phyloP scores from a whole-genome alignment of 177 flowering plant species.

The Vitis hybrid region DNA sequence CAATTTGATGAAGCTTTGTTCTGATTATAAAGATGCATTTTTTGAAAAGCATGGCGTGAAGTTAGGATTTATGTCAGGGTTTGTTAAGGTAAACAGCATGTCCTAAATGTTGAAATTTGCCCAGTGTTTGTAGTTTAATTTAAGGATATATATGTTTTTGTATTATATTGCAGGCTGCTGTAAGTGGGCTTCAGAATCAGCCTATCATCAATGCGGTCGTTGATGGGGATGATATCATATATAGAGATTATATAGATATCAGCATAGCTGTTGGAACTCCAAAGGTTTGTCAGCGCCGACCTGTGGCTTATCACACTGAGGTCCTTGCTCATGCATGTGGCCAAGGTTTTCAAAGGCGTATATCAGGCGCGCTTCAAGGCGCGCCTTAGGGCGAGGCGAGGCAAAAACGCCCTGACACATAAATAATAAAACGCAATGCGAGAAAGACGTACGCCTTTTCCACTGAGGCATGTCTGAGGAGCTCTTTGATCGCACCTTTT shows the following conservation, averaged over 20 bases:
- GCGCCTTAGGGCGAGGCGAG: too few species aligned
- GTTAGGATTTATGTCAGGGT: slow-evolving; percentile 95
- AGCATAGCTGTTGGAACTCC: slow-evolving; percentile 99
- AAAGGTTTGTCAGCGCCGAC: slow-evolving; percentile 49
- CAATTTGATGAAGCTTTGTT: slow-evolving; percentile 94
- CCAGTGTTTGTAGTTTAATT: not conserved
- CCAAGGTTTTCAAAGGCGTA: too few species aligned
- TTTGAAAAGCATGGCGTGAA: slow-evolving; percentile 95
- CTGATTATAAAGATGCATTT: slow-evolving; percentile 95
- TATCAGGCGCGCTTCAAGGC: too few species aligned
- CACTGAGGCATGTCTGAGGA: too few species aligned
- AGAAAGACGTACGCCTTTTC: too few species aligned
- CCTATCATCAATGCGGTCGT: slow-evolving; percentile 95
- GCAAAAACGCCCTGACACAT: too few species aligned
- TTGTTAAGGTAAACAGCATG: slow-evolving; percentile 67
- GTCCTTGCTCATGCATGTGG: too few species aligned
- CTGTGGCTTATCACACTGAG: too few species aligned
- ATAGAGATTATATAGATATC: slow-evolving; percentile 85
- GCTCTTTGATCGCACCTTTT: too few species aligned
- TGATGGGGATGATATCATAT: slow-evolving; percentile 97
- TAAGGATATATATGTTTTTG: not conserved
- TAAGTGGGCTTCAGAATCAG: slow-evolving; percentile 86
- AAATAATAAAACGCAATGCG: too few species aligned
- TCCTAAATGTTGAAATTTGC: not conserved
- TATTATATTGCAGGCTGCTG: slow-evolving; percentile 71